Percentiles rank a stretch among this genome's conserved stretches.
Evolutionary conservation across 2,329 filamentous ascomycete species (phyloP).

Genomic region (Capronia americana): DNA sequence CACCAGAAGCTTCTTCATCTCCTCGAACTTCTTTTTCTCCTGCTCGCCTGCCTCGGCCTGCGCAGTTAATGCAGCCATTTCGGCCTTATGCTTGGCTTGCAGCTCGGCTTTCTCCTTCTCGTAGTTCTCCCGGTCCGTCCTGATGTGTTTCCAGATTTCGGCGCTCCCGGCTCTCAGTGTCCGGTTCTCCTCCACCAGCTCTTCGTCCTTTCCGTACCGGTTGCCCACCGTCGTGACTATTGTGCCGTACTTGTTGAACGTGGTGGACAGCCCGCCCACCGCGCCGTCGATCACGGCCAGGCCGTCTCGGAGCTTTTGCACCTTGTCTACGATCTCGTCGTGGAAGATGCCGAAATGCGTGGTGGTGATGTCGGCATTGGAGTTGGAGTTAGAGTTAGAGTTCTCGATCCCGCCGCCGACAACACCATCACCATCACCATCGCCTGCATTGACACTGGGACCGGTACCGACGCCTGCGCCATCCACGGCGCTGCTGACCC

Average conservation of each 20-base stretch:
- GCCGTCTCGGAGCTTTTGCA: slow-evolving; percentile 1
- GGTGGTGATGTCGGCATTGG: neutral
- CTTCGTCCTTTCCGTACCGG: slow-evolving; percentile 12
- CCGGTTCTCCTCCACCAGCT: slow-evolving; percentile 8
- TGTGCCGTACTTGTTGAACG: slow-evolving; percentile 12
- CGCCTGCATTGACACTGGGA: neutral
- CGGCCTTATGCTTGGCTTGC: neutral
- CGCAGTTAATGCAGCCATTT: neutral
- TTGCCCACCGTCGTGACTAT: slow-evolving; percentile 18
- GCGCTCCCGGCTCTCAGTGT: neutral
- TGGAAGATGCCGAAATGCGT: slow-evolving; percentile 17
- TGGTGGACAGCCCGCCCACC: slow-evolving; percentile 1
- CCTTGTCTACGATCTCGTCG: slow-evolving; percentile 6
- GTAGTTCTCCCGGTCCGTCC: slow-evolving; percentile 1
- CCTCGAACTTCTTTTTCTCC: slow-evolving; percentile 12
- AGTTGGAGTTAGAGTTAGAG: no score
- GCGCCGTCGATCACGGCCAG: slow-evolving; percentile 9
- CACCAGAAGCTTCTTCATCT: neutral
- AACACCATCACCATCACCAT: neutral
- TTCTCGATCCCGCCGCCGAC: neutral
- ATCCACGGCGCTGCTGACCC: neutral
- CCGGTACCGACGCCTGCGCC: no score
- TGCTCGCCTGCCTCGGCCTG: slow-evolving; percentile 5
- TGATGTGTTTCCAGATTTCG: slow-evolving; percentile 1
- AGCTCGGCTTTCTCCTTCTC: slow-evolving; percentile 7